Conservation (phyloP, 768 basidiomycete species). For the Rubroboletus satanas region DNA sequence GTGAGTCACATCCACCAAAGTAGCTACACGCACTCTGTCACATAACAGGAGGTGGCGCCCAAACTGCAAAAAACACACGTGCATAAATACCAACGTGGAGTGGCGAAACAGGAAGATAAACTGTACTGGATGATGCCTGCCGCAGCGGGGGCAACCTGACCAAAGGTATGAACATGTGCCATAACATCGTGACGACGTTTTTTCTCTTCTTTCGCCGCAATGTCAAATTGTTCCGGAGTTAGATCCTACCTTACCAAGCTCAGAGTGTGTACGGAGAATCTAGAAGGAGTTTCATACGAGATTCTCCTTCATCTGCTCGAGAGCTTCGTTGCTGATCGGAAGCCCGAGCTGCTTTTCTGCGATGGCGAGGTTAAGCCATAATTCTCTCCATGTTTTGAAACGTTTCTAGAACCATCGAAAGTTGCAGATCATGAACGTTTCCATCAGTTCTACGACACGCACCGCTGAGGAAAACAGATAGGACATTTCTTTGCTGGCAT, state of each 20-base stretch:
- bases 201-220: slow-evolving; percentile 94
- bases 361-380: slow-evolving; percentile 95
- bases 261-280: background rate
- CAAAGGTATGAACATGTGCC: slow-evolving; percentile 99
- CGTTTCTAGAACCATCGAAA: slow-evolving; percentile 58
- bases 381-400: slow-evolving; percentile 89
- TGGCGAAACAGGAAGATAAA: slow-evolving; percentile 4
- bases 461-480: slow-evolving; percentile 94
- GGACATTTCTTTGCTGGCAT: slow-evolving; percentile 99
- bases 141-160: slow-evolving; percentile 86
- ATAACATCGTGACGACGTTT: slow-evolving; percentile 98
- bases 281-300: slow-evolving; percentile 46
- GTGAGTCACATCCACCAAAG: slow-evolving; percentile 2
- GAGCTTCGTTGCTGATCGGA: slow-evolving; percentile 83
- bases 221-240: slow-evolving; percentile 84
- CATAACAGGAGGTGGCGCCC: slow-evolving; percentile 98
- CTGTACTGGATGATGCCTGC: slow-evolving; percentile 93
- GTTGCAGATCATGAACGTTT: background rate
- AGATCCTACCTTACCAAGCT: slow-evolving; percentile 51
- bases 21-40: slow-evolving; percentile 75
- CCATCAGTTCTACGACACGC: slow-evolving; percentile 24
- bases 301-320: slow-evolving; percentile 92
- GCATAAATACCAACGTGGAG: slow-evolving; percentile 10
- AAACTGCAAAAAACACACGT: slow-evolving; percentile 45
- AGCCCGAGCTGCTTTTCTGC: slow-evolving; percentile 96